phyloP scores from a whole-genome alignment of 768 basidiomycete species.

The Hydnomerulius pinastri region DNA sequence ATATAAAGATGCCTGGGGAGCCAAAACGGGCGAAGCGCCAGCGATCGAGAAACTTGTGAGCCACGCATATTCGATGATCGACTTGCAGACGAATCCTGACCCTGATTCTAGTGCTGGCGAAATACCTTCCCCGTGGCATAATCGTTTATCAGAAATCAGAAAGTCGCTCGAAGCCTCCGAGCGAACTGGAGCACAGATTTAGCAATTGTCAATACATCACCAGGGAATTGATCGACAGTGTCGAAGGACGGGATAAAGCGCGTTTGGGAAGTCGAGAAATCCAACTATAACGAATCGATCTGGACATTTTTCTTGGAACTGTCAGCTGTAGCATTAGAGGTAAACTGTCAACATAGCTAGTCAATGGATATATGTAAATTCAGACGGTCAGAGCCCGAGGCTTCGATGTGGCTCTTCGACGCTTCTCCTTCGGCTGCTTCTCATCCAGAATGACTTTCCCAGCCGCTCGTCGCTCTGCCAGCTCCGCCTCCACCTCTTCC shows the following conservation, averaged over 20 bases:
- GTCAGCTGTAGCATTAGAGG: constrained; percentile 26
- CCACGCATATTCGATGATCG: neutral
- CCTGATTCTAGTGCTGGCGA: constrained; percentile 14
- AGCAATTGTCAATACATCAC: too few relatives aligned
- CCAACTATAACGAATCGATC: neutral
- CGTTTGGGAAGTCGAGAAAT: too few relatives aligned
- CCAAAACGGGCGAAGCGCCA: constrained; percentile 22
- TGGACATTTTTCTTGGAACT: neutral
- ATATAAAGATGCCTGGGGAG: constrained; percentile 53
- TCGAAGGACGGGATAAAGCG: neutral
- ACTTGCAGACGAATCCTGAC: neutral
- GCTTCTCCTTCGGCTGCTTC: constrained; percentile 5
- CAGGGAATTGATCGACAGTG: too few relatives aligned
- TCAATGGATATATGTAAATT: neutral
- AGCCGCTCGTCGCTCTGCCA: constrained; percentile 26
- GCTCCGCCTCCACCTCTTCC: constrained; percentile 36
- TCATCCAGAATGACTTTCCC: constrained; percentile 27
- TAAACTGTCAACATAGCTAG: constrained; percentile 6
- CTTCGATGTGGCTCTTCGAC: neutral
- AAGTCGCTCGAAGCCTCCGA: constrained; percentile 32
- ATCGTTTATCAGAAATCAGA: constrained; percentile 30
- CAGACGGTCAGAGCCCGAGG: constrained; percentile 3
- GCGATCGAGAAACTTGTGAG: constrained; percentile 28
- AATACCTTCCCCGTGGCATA: constrained; percentile 34
- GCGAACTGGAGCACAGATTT: constrained; percentile 13